Evolutionary conservation across 2,329 filamentous ascomycete genomes (phyloP), one percentile per base, ranked within the genome.

Genomic region (Colletotrichum sansevieriae): DNA sequence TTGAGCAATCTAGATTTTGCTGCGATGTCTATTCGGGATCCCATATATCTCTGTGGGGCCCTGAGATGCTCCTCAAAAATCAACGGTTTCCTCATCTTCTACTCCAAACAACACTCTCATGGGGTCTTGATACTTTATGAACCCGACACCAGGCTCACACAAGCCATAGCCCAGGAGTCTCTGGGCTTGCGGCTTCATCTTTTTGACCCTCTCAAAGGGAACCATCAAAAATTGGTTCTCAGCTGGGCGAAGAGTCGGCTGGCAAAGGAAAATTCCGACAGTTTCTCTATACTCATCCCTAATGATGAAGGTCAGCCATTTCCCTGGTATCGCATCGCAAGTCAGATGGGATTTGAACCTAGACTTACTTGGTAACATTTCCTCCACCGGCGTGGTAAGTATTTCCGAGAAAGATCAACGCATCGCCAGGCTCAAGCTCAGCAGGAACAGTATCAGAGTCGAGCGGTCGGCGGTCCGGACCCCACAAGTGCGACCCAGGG

Each of bases 401-500:
- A 20, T 79, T 79, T 1, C 80, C 81, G 0, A 81, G 61, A 44
- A 83, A 80, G 25, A 82, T 77, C 37, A 79, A 73, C 5, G 80
- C 78, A 43, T 82, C 80, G 1, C 81, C 80, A 5, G 77, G 71
- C n/a, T 81, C 77, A 13, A 83, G 73, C 57, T 82, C 79, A 1
- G 79, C 80, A 0, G 78, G 76, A 2, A 80, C 72, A 1, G 80
- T 78, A 54, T 83, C 81, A 9, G 80, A 75, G 22, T 78, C 74
- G 10, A 76, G 68, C 1, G 81, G 81, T 5, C 72, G 73, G 0
- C 78, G 75, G 0, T 81, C 78, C 6, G 77, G 74, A 0, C 76
- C 79, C 81, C 81, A 83, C 4, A 80, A 73, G 67, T 83, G 81
- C 11, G 77, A 80, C 6, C 77, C 76, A 0, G 80, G 81, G 44